Percentiles rank a stretch among this genome's conserved stretches.
Conservation (phyloP, 768 basidiomycete genomes). For the Pleurotus citrinopileatus region DNA sequence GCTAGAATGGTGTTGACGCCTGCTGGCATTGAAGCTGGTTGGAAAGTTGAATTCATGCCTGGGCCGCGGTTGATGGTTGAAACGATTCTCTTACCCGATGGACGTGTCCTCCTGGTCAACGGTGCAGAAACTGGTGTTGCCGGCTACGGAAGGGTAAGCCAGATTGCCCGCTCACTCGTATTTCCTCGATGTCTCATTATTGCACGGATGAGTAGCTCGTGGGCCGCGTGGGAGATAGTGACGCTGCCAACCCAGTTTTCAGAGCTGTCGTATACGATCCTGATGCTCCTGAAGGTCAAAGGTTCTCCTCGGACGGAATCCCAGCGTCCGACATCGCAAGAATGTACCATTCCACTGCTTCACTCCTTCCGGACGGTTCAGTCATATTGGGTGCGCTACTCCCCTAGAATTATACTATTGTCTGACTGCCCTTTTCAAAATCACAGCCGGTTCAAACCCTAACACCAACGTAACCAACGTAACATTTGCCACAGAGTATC, state of each 20-base stretch:
- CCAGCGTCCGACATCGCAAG: slow-evolving; percentile 26
- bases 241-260: slow-evolving; percentile 33
- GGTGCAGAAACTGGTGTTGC: slow-evolving; percentile 41
- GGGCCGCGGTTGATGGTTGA: slow-evolving; percentile 37
- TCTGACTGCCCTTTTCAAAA: background rate
- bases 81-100: slow-evolving; percentile 35
- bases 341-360: slow-evolving; percentile 33
- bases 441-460: slow-evolving; percentile 44
- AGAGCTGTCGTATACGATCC: slow-evolving; percentile 31
- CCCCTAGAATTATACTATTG: background rate
- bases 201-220: slow-evolving; percentile 17
- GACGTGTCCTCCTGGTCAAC: slow-evolving; percentile 38
- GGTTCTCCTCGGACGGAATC: slow-evolving; percentile 27
- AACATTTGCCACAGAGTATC: slow-evolving; percentile 31
- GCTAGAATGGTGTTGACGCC: slow-evolving; percentile 37
- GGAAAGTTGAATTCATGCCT: slow-evolving; percentile 44
- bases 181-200: background rate
- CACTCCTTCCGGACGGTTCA: slow-evolving; percentile 26
- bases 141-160: slow-evolving; percentile 28
- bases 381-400: slow-evolving; percentile 25
- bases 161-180: too few species aligned
- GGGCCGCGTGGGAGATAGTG: slow-evolving; percentile 31
- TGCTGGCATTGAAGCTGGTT: slow-evolving; percentile 38
- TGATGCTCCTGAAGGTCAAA: slow-evolving; percentile 21
- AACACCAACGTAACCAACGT: slow-evolving; percentile 25